Percentiles rank a stretch among this genome's conserved stretches.
phyloP scores from a whole-genome alignment of 495 filamentous ascomycete species.

The Physcia stellaris region DNA sequence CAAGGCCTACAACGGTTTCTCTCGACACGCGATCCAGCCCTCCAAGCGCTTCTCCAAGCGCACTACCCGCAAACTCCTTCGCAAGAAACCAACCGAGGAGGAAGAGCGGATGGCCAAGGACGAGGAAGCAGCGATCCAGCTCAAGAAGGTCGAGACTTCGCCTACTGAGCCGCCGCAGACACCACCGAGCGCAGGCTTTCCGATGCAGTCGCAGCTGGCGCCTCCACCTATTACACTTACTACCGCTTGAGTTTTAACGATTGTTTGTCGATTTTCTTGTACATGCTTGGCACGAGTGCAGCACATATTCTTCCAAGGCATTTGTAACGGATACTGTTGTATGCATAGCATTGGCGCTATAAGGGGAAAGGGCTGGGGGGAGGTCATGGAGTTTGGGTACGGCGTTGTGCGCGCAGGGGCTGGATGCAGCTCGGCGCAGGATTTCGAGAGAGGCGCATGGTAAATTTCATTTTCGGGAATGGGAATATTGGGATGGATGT shows the following conservation, averaged over 20 bases:
- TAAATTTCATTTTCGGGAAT: too few relatives aligned
- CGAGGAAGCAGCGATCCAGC: constrained; percentile 7
- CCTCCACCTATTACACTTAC: constrained; percentile 18
- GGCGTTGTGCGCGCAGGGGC: too few relatives aligned
- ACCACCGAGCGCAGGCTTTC: too few relatives aligned
- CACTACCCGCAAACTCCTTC: neutral
- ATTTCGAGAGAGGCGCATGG: too few relatives aligned
- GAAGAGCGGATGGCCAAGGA: constrained; percentile 3
- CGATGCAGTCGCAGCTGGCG: constrained; percentile 4
- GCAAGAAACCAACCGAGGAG: constrained; percentile 3
- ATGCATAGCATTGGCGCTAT: constrained; percentile 12
- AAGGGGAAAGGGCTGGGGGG: too few relatives aligned
- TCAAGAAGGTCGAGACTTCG: neutral
- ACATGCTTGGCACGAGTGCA: too few relatives aligned
- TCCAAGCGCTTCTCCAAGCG: constrained; percentile 13
- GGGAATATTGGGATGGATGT: too few relatives aligned
- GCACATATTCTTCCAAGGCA: neutral
- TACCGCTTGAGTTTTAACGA: constrained; percentile 3
- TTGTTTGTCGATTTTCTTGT: constrained; percentile 1
- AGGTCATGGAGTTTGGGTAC: too few relatives aligned
- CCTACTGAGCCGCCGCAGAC: neutral
- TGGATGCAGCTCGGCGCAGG: too few relatives aligned
- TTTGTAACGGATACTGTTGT: neutral
- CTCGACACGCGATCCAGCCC: constrained; percentile 4
- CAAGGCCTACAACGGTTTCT: neutral